Evolutionary conservation across 129 eudicot genomes (phyloP).

Genomic region (Pittosporum tobira): DNA sequence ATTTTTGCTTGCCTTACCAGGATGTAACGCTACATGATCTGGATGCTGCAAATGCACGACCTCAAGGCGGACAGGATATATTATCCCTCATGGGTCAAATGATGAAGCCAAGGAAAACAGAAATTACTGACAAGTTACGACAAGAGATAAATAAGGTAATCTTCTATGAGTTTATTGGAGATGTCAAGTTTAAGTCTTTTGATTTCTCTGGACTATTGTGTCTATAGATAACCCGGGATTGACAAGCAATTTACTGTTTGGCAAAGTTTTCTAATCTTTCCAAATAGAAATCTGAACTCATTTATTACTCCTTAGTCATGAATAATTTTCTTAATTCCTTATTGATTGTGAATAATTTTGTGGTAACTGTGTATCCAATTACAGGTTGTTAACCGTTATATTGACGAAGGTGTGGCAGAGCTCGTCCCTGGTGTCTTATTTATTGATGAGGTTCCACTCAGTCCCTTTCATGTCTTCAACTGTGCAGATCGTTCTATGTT

Average conservation of each 20-base stretch:
- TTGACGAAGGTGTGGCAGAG: constrained; percentile 97
- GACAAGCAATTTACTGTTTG: too few species aligned
- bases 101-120: constrained; percentile 99
- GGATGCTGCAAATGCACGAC: constrained; percentile 99
- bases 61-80: constrained; percentile 99
- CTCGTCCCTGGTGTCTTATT: constrained; percentile 97
- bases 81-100: constrained; percentile 97
- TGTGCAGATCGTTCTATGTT: background rate
- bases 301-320: background rate
- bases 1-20: constrained; percentile 28
- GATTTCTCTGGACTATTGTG: constrained; percentile 1
- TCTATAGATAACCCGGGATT: too few species aligned
- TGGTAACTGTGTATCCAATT: background rate
- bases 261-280: background rate
- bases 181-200: background rate
- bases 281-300: background rate
- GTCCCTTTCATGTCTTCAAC: background rate
- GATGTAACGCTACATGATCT: constrained; percentile 98
- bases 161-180: background rate
- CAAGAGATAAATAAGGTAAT: constrained; percentile 93
- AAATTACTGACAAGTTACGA: constrained; percentile 87
- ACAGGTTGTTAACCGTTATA: constrained; percentile 94
- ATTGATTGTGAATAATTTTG: too few species aligned
- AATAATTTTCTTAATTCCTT: too few species aligned
- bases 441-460: constrained; percentile 67